A percentile compares a stretch with the other conserved stretches of the same genome.
Conservation (phyloP, 441 rosid genomes). For the Dalechampia spathulata region DNA sequence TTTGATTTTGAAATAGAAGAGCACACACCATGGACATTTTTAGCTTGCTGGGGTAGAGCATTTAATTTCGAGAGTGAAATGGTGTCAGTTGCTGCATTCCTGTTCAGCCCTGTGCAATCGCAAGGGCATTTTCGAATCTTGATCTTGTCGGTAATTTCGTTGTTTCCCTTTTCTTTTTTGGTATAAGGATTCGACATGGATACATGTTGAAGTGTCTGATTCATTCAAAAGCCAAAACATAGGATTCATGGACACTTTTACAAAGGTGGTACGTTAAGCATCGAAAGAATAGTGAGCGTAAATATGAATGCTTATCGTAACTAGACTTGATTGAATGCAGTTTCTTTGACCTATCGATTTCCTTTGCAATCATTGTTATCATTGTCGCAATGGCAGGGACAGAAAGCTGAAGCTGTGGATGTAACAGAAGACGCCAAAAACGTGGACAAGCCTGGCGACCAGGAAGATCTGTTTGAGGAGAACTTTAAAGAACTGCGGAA, state of each 20-base stretch:
- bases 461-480: constrained; percentile 64
- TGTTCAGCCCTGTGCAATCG: background rate
- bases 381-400: constrained; percentile 29
- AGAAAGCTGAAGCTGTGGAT: constrained; percentile 30
- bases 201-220: constrained; percentile 14
- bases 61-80: background rate
- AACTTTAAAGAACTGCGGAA: constrained; percentile 69
- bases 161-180: constrained; percentile 1
- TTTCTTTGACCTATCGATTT: background rate
- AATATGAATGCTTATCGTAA: background rate
- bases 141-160: constrained; percentile 7
- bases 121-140: constrained; percentile 1
- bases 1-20: background rate
- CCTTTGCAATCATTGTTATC: background rate
- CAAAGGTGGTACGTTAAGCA: constrained; percentile 7
- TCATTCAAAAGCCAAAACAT: constrained; percentile 13
- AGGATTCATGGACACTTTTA: constrained; percentile 11
- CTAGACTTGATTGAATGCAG: background rate
- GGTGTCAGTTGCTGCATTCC: background rate
- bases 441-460: constrained; percentile 22
- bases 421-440: constrained; percentile 34
- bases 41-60: background rate
- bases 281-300: background rate
- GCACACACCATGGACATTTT: background rate
- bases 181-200: constrained; percentile 16